Conservation (phyloP, 306 rosid genomes). For the Oxytropis ochrocephala region DNA sequence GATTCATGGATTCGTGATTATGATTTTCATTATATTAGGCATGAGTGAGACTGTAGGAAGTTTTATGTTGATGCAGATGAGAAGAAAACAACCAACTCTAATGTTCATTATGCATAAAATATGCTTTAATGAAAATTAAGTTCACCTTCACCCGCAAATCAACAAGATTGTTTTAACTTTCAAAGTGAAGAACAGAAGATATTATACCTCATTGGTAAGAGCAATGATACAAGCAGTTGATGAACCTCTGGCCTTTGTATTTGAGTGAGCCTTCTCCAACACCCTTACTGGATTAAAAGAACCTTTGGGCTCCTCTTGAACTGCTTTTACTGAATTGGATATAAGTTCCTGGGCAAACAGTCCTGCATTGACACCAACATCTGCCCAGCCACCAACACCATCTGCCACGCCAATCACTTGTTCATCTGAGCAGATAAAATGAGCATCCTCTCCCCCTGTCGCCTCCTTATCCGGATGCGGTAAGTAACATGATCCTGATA, state of each 20-base stretch:
- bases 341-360: slow-evolving; percentile 71
- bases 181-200: background rate
- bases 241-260: slow-evolving; percentile 65
- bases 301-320: slow-evolving; percentile 64
- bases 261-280: slow-evolving; percentile 77
- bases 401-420: slow-evolving; percentile 86
- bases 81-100: background rate
- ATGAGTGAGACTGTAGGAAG: background rate
- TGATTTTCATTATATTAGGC: background rate
- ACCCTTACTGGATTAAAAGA: slow-evolving; percentile 62
- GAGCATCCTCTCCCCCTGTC: slow-evolving; percentile 95
- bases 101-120: slow-evolving; percentile 2
- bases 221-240: slow-evolving; percentile 88
- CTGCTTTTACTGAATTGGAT: slow-evolving; percentile 54
- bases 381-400: slow-evolving; percentile 99
- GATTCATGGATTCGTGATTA: background rate
- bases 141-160: background rate
- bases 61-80: background rate
- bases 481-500: slow-evolving; percentile 77
- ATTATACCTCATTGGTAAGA: slow-evolving; percentile 57
- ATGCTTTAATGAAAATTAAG: background rate
- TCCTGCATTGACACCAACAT: slow-evolving; percentile 82
- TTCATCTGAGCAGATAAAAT: slow-evolving; percentile 70
- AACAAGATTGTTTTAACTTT: background rate
- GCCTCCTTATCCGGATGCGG: slow-evolving; percentile 91